Conservation (phyloP, 805 yeast species). For the Candida insectorum region DNA sequence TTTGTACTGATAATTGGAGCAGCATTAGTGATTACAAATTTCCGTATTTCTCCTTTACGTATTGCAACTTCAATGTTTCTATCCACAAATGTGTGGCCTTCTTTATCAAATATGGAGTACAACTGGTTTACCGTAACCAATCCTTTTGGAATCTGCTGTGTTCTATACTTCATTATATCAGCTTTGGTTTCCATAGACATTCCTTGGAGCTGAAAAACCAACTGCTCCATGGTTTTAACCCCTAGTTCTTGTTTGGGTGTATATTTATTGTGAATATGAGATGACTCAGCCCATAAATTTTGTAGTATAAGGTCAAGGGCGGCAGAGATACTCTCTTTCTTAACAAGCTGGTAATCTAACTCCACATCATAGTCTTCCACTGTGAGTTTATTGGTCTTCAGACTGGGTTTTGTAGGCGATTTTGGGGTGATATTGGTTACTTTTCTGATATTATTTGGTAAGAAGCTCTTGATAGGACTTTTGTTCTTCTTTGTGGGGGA, state of each 20-base stretch:
- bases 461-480: conserved; percentile 21
- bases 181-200: conserved; percentile 32
- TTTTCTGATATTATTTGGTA: conserved; percentile 25
- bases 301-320: conserved; percentile 30
- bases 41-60: conserved; percentile 33
- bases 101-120: conserved; percentile 43
- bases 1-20: conserved; percentile 42
- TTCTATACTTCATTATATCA: conserved; percentile 33
- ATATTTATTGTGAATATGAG: conserved; percentile 23
- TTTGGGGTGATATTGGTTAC: conserved; percentile 11
- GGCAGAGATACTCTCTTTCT: conserved; percentile 23
- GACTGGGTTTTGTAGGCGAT: conserved; percentile 4
- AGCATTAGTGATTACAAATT: conserved; percentile 41
- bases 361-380: conserved; percentile 34
- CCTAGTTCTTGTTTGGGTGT: conserved; percentile 12
- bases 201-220: conserved; percentile 32
- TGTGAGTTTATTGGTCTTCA: conserved; percentile 1
- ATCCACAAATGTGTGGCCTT: conserved; percentile 51
- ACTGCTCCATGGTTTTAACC: conserved; percentile 19
- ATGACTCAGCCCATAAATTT: conserved; percentile 39
- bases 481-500: conserved; percentile 24
- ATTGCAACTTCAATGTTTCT: conserved; percentile 36
- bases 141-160: conserved; percentile 33
- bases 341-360: conserved; percentile 34
- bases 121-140: conserved; percentile 45